Evolutionary conservation across 2,329 filamentous ascomycete genomes (phyloP), one percentile per base, ranked within the genome.

Genomic region (Clarireedia homoeocarpa): DNA sequence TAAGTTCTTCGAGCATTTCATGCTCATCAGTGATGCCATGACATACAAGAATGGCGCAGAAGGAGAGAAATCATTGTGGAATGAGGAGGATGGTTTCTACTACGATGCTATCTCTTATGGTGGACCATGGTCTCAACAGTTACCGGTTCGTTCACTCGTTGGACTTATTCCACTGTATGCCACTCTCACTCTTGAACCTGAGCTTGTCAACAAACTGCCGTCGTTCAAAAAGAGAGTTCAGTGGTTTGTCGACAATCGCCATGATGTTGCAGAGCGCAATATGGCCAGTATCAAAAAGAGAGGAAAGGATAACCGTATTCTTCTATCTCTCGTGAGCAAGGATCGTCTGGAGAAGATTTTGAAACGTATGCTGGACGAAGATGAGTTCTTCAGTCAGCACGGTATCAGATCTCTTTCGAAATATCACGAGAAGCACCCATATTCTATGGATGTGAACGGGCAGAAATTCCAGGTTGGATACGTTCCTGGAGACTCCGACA

Each of bases 1-100:
- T 51, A 97, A 97, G 73, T 97, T 97, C 77, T 97, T 97, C 67
- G 94, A 97, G 75, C 94, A 97, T 69, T 97, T 97, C 73, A 89
- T 97, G 68, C 85, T 96, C 71, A 97, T 97, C 71, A 95, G 90
- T 68, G 94, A 97, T 74, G 94, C 92, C 57, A 96, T 97, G 92
- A 90, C 87, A 0, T 91, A 88, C 79, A 86, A 79, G 73, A 82
- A 78, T 65, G 89, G 74, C 65, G 78, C 72, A 73, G 85, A 73
- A 75, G 85, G 83, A 63, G 88, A 94, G 66, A 83, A 89, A 67
- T 95, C 91, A 36, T 75, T 97, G 6, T 97, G 92, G 92, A 97
- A 96, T 67, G 91, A 96, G 27, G 82, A 95, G 60, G 92, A 97
- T 71, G 91, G 89, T 56, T 97, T 97, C 77, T 97, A 97, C 78